Percentiles rank a stretch among this genome's conserved stretches.
phyloP scores from a whole-genome alignment of 2,329 filamentous ascomycete genomes.

The Ophiostoma novo-ulmi region DNA sequence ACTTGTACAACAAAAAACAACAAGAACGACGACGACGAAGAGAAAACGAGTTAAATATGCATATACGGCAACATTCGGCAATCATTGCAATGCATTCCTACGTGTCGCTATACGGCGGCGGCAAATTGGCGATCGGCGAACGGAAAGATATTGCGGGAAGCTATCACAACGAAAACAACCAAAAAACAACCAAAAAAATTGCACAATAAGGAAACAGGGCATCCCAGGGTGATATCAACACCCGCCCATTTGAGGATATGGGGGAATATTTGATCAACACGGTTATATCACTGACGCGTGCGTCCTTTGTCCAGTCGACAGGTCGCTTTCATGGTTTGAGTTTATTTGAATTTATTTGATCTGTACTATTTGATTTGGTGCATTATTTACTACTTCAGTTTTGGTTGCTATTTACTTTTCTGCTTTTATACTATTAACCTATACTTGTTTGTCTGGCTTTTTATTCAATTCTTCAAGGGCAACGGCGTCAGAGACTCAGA shows the following conservation, averaged over 20 bases:
- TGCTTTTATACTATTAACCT: background rate
- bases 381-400: background rate
- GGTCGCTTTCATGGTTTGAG: constrained; percentile 10
- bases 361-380: background rate
- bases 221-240: background rate
- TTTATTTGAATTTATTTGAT: background rate
- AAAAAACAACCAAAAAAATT: background rate
- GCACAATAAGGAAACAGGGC: background rate
- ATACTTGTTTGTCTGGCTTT: background rate
- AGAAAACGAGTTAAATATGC: background rate
- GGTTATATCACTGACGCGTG: constrained; percentile 17
- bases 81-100: background rate
- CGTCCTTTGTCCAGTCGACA: constrained; percentile 10
- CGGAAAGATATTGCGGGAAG: background rate
- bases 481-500: background rate
- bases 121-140: background rate
- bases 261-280: constrained; percentile 13
- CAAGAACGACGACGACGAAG: background rate
- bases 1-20: constrained; percentile 9
- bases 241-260: background rate
- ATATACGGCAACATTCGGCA: constrained; percentile 9
- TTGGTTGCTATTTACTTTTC: background rate
- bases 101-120: background rate
- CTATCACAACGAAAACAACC: background rate
- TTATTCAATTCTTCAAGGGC: background rate